Conservation (phyloP, 148 eudicot genomes). For the Rhododendron ferrugineum region DNA sequence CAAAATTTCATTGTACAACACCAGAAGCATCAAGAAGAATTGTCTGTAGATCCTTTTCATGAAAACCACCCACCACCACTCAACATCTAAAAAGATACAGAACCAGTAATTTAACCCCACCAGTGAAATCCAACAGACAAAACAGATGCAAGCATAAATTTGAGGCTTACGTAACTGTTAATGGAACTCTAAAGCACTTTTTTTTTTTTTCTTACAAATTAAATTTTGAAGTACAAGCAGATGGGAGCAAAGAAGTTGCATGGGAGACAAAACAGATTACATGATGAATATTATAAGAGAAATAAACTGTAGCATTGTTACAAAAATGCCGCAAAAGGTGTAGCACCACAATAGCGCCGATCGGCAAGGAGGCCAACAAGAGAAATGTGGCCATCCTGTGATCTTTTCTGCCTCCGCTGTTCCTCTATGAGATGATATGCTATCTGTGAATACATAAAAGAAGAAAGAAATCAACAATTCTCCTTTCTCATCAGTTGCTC, state of each 20-base stretch:
- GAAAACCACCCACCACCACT: neutral
- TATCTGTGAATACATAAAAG: slow-evolving; percentile 38
- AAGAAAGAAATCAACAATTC: neutral
- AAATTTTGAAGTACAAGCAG: neutral
- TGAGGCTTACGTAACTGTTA: neutral
- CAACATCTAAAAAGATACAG: neutral
- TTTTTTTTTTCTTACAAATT: neutral
- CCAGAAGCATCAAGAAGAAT: neutral
- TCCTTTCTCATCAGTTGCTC: neutral
- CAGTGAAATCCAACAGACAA: neutral
- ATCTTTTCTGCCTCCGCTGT: slow-evolving; percentile 65
- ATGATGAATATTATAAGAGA: neutral
- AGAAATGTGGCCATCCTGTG: slow-evolving; percentile 72
- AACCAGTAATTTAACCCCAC: neutral
- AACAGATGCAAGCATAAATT: neutral
- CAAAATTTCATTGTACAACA: neutral
- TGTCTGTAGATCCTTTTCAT: neutral
- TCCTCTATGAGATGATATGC: slow-evolving; percentile 87
- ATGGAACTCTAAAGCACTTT: neutral
- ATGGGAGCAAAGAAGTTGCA: neutral
- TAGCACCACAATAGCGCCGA: slow-evolving; percentile 85
- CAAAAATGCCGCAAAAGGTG: slow-evolving; percentile 9
- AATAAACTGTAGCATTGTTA: neutral
- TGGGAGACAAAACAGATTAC: neutral
- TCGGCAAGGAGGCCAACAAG: slow-evolving; percentile 96